These are phyloP conservation scores for Notholithocarpus densiflorus DNA, from an alignment of 306 rosid genomes.

Conservation along the genomic window DNA sequence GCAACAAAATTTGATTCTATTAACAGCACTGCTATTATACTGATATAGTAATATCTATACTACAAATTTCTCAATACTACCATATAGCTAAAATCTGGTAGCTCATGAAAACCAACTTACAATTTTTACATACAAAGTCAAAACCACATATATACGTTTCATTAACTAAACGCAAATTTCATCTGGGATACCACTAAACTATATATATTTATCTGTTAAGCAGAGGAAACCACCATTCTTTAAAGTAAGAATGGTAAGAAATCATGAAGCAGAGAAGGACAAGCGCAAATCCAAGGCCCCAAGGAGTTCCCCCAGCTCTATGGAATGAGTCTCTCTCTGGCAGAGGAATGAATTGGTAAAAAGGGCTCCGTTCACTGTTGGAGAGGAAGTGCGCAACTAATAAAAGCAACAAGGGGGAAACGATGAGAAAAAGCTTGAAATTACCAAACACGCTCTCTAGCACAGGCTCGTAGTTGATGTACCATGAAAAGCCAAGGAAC, in stretches of 20 bases:
- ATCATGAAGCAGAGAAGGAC: constrained; percentile 66
- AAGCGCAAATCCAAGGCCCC: constrained; percentile 76
- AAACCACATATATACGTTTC: constrained; percentile 33
- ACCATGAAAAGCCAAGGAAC: constrained; percentile 63
- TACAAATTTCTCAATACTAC: too few relatives aligned
- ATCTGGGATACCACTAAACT: neutral
- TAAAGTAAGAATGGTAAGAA: constrained; percentile 63
- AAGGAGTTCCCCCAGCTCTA: constrained; percentile 75
- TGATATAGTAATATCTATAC: too few relatives aligned
- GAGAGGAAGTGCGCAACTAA: constrained; percentile 51
- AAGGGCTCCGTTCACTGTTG: constrained; percentile 12
- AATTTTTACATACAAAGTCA: neutral
- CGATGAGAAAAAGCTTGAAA: constrained; percentile 50
- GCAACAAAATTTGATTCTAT: too few relatives aligned
- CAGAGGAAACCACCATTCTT: constrained; percentile 80
- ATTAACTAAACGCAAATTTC: neutral
- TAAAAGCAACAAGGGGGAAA: constrained; percentile 58
- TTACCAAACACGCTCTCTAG: constrained; percentile 57
- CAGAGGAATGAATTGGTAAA: constrained; percentile 35
- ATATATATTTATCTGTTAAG: constrained; percentile 34
- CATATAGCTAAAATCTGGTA: too few relatives aligned
- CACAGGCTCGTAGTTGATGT: constrained; percentile 54
- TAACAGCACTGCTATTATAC: too few relatives aligned
- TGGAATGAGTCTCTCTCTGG: constrained; percentile 57
- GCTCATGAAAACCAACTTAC: neutral